A percentile compares a stretch with the other conserved stretches of the same genome.
Conservation (phyloP, 139 green algal species). For the Chlamydomonas sphaeroides region DNA sequence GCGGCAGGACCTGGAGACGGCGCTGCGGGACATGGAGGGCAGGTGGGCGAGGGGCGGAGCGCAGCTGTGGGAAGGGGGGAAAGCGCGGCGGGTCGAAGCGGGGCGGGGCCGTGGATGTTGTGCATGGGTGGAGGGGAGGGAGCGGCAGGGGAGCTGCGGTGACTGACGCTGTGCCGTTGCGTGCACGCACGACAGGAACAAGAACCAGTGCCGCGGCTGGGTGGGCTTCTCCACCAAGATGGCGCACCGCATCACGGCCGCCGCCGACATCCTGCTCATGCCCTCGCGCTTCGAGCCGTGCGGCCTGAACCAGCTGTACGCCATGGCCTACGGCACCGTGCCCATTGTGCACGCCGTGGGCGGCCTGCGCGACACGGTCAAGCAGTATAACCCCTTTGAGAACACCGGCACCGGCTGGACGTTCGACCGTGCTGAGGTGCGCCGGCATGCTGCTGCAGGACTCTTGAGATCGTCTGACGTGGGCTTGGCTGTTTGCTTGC, state of each 20-base stretch:
- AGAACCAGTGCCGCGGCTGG: conserved; percentile 80
- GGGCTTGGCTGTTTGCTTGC: no score
- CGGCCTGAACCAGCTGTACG: conserved; percentile 87
- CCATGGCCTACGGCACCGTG: conserved; percentile 97
- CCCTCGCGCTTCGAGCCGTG: conserved; percentile 92
- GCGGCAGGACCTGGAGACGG: conserved; percentile 87
- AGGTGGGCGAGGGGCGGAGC: conserved; percentile 16
- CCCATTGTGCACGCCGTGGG: conserved; percentile 92
- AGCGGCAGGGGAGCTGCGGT: neutral
- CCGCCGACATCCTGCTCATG: conserved; percentile 88
- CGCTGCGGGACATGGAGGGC: conserved; percentile 77
- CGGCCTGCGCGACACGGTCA: conserved; percentile 87
- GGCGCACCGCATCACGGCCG: conserved; percentile 93
- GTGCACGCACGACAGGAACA: conserved; percentile 16
- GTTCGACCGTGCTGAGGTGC: conserved; percentile 76
- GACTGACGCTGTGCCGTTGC: neutral
- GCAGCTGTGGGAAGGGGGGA: neutral
- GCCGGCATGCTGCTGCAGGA: neutral
- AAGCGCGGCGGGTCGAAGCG: no score
- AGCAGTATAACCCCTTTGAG: conserved; percentile 82
- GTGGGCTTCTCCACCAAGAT: conserved; percentile 93
- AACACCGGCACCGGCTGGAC: conserved; percentile 86
- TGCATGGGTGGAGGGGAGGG: neutral
- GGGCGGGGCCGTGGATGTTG: no score
- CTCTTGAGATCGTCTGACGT: neutral